Evolutionary conservation across 805 yeast genomes (phyloP), one percentile per base, ranked within the genome.

Genomic region (Metahyphopichia silvanorum): DNA sequence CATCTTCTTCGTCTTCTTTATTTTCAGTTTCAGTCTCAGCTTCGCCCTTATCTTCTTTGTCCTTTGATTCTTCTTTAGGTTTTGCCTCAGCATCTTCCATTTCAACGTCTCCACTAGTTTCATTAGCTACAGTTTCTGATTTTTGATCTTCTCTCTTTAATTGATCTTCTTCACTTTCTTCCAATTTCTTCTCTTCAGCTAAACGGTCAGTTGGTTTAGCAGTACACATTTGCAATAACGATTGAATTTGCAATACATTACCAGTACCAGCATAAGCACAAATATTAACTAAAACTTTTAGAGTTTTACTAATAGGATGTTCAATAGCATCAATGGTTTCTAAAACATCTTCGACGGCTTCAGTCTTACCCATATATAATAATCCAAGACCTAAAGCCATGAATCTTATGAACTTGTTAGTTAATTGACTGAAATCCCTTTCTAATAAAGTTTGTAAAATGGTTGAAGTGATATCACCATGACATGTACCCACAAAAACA

Each of bases 181-280:
- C 77, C 33, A 71, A 76, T 13, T 77, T 84, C 25, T 77, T 80
- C 6, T 77, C 84, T 13, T 72, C 79, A 0, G 73, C 79, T 9
- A 67, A 68, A 13, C 67, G 67, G 29, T 77, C 84, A 35, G 64
- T 63, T 27, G 80, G 77, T 46, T 77, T 77, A n/a, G 80, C 79
- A 5, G 95, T 83, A 53, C 93, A 77, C 74, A 88, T 87, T 50
- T 87, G 95, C 49, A 91, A 74, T 52, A 93, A 71, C 23, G 86
- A 79, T 67, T 93, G 98, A 41, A 93, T 85, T 66, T 89, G 93
- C 41, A 93, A 74, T 20, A 93, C 98, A 56, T 93, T 93, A 46
- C 98, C 98, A 24, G 98, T 87, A 42, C 98, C 98, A 8, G 96
- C 94, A 64, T 84, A 89, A 4, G 98, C 95, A 66, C 97, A 86